Evolutionary conservation across 345 rosid species (phyloP).

Genomic region (Moricandia moricandioides): DNA sequence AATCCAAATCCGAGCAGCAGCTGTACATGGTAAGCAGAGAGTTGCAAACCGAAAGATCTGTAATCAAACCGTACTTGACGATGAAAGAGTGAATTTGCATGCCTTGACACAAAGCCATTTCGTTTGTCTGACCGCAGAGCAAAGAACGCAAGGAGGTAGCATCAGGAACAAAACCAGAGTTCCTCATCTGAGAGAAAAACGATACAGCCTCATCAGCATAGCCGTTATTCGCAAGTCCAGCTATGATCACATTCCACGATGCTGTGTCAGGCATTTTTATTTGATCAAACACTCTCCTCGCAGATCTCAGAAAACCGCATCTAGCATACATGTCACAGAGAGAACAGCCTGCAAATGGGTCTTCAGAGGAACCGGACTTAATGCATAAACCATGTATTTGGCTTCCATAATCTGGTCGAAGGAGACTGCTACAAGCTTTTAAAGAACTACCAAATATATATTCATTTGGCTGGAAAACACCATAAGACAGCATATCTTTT

Average conservation of each 20-base stretch:
- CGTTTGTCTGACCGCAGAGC: slow-evolving; percentile 45
- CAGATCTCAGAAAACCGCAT: slow-evolving; percentile 44
- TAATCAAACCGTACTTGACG: slow-evolving; percentile 44
- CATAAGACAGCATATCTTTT: slow-evolving; percentile 48
- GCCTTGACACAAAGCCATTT: slow-evolving; percentile 43
- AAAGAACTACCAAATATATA: slow-evolving; percentile 55
- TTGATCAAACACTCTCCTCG: slow-evolving; percentile 42
- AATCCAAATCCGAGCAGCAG: slow-evolving; percentile 42
- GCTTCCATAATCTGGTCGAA: slow-evolving; percentile 48
- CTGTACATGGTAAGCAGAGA: slow-evolving; percentile 59
- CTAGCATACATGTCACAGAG: slow-evolving; percentile 65
- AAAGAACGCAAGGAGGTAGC: slow-evolving; percentile 48
- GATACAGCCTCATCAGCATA: slow-evolving; percentile 40
- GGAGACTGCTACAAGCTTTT: slow-evolving; percentile 55
- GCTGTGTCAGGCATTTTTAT: slow-evolving; percentile 57
- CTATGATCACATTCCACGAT: slow-evolving; percentile 59
- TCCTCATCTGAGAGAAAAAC: slow-evolving; percentile 42
- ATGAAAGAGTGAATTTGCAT: slow-evolving; percentile 52
- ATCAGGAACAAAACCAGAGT: slow-evolving; percentile 39
- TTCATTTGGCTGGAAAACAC: slow-evolving; percentile 49
- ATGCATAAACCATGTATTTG: slow-evolving; percentile 53
- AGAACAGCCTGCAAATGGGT: slow-evolving; percentile 46
- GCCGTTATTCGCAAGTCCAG: slow-evolving; percentile 49
- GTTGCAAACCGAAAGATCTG: slow-evolving; percentile 48
- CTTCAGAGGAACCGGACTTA: slow-evolving; percentile 44